phyloP scores from a whole-genome alignment of 108 stramenopile species.

The Skeletonema grethae region DNA sequence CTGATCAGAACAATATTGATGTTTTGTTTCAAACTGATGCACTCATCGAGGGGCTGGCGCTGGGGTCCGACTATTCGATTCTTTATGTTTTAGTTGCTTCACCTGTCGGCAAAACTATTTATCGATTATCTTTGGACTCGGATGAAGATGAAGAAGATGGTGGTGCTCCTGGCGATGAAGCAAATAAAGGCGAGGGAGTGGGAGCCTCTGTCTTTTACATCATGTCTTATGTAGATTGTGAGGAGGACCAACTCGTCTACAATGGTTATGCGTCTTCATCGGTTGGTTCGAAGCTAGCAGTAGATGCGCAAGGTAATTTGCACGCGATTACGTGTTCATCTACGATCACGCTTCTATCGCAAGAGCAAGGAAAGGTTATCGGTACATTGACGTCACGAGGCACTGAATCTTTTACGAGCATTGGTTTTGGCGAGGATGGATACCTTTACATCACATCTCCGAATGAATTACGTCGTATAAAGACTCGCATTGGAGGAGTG shows the following conservation, averaged over 20 bases:
- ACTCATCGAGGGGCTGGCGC: constrained; percentile 60
- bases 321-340: constrained; percentile 48
- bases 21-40: constrained; percentile 33
- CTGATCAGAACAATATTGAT: constrained; percentile 26
- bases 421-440: constrained; percentile 70
- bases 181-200: neutral
- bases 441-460: constrained; percentile 66
- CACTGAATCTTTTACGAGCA: neutral
- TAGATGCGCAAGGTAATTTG: constrained; percentile 56
- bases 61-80: constrained; percentile 37
- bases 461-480: constrained; percentile 48
- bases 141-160: constrained; percentile 10
- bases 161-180: neutral
- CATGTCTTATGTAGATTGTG: constrained; percentile 40
- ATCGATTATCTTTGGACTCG: constrained; percentile 7
- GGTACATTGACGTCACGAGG: constrained; percentile 35
- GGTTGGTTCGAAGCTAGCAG: constrained; percentile 45
- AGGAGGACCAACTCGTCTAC: constrained; percentile 13
- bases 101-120: neutral
- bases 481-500: constrained; percentile 42
- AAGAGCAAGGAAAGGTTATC: constrained; percentile 22
- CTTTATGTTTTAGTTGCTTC: constrained; percentile 45
- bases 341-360: constrained; percentile 22
- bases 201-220: constrained; percentile 14
- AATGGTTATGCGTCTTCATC: neutral